Conservation (phyloP, 208 protist species). For the Leishmania tropica region DNA sequence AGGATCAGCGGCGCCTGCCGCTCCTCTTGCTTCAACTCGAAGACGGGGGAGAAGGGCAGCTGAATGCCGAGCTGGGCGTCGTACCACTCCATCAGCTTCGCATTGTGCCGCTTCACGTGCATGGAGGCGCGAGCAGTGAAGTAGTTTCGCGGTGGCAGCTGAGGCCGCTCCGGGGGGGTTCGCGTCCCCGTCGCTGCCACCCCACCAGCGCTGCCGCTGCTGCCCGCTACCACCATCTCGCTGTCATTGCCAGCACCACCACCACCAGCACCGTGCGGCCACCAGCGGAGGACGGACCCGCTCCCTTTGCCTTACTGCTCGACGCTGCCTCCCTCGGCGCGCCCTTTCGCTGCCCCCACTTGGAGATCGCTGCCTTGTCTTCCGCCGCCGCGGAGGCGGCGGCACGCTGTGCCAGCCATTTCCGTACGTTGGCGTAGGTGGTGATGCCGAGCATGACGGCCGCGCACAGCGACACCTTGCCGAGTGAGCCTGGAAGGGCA, state of each 20-base stretch:
- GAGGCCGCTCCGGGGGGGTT: conserved; percentile 18
- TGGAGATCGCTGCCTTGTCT: background rate
- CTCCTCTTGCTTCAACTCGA: conserved; percentile 72
- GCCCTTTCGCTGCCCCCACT: conserved; percentile 3
- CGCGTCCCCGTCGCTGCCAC: background rate
- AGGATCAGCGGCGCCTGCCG: conserved; percentile 83
- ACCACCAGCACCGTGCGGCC: background rate
- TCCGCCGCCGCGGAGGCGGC: background rate
- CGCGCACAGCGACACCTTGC: conserved; percentile 30
- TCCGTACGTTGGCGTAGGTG: conserved; percentile 23
- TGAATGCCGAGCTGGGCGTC: conserved; percentile 72
- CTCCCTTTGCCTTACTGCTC: background rate
- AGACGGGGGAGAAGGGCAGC: conserved; percentile 72
- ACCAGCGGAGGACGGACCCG: background rate
- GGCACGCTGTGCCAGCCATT: conserved; percentile 21
- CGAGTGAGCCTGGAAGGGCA: conserved; percentile 28
- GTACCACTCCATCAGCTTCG: conserved; percentile 76
- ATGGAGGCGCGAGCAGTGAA: conserved; percentile 60
- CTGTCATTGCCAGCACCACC: background rate
- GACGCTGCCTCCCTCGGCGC: background rate
- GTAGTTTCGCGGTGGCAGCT: conserved; percentile 50
- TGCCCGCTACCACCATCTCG: background rate
- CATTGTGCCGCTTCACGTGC: conserved; percentile 69
- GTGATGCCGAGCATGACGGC: conserved; percentile 27
- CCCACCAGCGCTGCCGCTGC: background rate